A percentile compares a stretch with the other conserved stretches of the same genome.
These are phyloP conservation scores for Hypoxylon sp. DNA, from an alignment of 2,329 filamentous ascomycete genomes.

Conservation along the genomic window DNA sequence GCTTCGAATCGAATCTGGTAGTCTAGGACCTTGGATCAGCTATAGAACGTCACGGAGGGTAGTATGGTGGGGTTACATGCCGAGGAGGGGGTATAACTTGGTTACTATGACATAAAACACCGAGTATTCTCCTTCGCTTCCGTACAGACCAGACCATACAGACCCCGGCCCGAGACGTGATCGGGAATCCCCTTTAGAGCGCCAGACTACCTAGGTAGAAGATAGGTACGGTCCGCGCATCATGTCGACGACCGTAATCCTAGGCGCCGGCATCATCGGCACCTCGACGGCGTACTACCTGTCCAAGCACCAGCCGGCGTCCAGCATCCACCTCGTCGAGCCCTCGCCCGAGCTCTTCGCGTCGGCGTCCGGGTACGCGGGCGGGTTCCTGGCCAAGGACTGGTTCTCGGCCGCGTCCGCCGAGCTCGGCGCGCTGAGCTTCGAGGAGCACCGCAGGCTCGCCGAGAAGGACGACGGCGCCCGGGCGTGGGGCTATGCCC, in stretches of 20 bases:
- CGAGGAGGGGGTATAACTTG: constrained; percentile 10
- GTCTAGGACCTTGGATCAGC: too few relatives aligned
- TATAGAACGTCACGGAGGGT: too few relatives aligned
- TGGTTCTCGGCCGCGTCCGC: constrained; percentile 70
- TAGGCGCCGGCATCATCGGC: constrained; percentile 76
- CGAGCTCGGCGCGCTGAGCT: constrained; percentile 71
- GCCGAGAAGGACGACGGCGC: constrained; percentile 66
- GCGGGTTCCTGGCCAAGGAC: constrained; percentile 75
- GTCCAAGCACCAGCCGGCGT: constrained; percentile 55
- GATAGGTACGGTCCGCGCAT: not conserved
- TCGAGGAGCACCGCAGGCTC: constrained; percentile 70
- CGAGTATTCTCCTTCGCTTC: not conserved
- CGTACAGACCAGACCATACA: too few relatives aligned
- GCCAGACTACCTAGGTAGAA: not conserved
- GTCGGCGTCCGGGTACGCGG: constrained; percentile 77
- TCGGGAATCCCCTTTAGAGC: not conserved
- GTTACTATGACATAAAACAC: not conserved
- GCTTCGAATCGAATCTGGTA: too few relatives aligned
- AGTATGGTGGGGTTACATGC: constrained; percentile 28
- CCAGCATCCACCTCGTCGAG: constrained; percentile 58
- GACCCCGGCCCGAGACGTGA: not conserved
- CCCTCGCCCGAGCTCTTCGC: constrained; percentile 66
- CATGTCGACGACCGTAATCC: constrained; percentile 66
- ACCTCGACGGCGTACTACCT: constrained; percentile 77
- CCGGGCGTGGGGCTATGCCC: constrained; percentile 58